phyloP scores from a whole-genome alignment of 2,329 filamentous ascomycete genomes.

The Paecilomyces sp. region DNA sequence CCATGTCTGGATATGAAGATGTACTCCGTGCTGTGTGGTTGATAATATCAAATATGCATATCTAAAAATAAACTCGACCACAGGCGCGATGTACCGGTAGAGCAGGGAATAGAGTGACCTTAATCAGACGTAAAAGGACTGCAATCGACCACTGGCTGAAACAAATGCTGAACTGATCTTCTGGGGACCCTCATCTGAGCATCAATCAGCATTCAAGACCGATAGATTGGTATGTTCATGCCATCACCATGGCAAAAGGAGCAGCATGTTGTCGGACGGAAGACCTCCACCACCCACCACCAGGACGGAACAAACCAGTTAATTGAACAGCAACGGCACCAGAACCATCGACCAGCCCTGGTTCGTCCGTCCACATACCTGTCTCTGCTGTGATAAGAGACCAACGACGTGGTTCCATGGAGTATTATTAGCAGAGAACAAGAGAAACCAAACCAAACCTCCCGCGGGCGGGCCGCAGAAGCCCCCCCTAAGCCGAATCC shows the following conservation, averaged over 20 bases:
- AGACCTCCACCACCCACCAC: background rate
- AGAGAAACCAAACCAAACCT: background rate
- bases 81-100: background rate
- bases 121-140: background rate
- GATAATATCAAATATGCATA: background rate
- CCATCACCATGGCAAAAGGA: background rate
- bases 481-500: background rate
- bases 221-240: background rate
- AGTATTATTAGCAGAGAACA: background rate
- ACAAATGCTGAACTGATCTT: background rate
- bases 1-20: too few relatives aligned
- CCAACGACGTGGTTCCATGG: background rate
- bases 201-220: background rate
- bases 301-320: background rate
- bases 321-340: too few relatives aligned
- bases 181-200: background rate
- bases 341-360: background rate
- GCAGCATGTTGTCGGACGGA: background rate
- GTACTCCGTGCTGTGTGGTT: background rate
- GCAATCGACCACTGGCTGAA: background rate
- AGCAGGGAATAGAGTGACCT: background rate
- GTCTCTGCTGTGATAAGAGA: background rate
- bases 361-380: background rate
- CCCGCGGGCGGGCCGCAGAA: background rate
- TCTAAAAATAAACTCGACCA: background rate